Evolutionary conservation across 306 rosid genomes (phyloP), one percentile per base, ranked within the genome.

Genomic region (Glycine latifolia): DNA sequence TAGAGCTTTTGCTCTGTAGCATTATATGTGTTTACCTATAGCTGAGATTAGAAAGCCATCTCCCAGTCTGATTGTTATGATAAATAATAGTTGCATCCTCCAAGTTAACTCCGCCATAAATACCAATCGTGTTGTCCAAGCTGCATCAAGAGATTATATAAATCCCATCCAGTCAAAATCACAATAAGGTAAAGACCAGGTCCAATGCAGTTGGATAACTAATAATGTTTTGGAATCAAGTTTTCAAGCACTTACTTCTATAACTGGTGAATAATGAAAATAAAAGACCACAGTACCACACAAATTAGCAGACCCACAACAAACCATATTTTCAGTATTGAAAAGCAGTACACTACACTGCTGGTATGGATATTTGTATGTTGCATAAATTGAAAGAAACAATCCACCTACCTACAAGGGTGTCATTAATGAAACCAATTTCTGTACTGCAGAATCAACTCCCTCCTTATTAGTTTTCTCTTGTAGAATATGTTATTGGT

Each of bases 1-100:
- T 26, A 26, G 31, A 26, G 31, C 31, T 26, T 2, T 26, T 26
- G 31, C 31, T 26, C 31, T 26, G 31, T 1, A 26, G 31, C 31
- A 26, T 26, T 26, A 26, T 20, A 20, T 26, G 31, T 26, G 31
- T 26, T 26, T 26, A 26, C 31, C 48, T 82, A 47, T 88, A 90
- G 98, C 91, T 95, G 91, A 95, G 91, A 59, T 87, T 17, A 52
- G 94, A 80, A 81, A 93, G 43, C 98, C 97, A 95, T 71, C 91
- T 84, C 79, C 96, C 87, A 2, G 96, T 90, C 33, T 67, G 89
- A 84, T 93, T 95, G 47, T 84, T 2, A 63, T 93, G 99, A 67
- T 20, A 49, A 67, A 93, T 82, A 79, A 76, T 35, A 72, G 84
- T 71, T 7, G 67, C 55, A 49, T 88, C 82, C 72, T 89, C 90